These are phyloP conservation scores for Diplodia corticola DNA, from an alignment of 2,329 filamentous ascomycete species.

Conservation along the genomic window DNA sequence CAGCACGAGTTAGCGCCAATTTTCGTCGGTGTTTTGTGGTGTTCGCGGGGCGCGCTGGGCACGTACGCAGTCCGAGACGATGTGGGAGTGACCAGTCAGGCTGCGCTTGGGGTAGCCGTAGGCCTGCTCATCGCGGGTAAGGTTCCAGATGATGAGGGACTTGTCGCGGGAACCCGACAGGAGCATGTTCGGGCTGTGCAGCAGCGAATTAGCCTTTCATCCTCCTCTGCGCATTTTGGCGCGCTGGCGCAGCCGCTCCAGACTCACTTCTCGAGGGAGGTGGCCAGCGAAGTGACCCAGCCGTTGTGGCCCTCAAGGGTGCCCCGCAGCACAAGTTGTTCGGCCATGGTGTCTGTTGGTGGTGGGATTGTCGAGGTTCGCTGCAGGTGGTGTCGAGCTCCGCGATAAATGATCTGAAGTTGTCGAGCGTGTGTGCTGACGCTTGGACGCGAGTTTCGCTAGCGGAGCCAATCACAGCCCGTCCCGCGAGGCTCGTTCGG, in stretches of 20 bases:
- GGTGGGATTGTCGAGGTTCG: slow-evolving; percentile 24
- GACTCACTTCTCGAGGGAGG: slow-evolving; percentile 95
- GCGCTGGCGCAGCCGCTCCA: not conserved
- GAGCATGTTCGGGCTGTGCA: slow-evolving; percentile 92
- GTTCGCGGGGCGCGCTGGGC: slow-evolving; percentile 26
- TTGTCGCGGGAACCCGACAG: slow-evolving; percentile 97
- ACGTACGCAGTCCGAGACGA: slow-evolving; percentile 99
- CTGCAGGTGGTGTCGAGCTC: slow-evolving; percentile 24
- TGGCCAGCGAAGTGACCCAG: slow-evolving; percentile 98
- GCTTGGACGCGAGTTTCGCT: slow-evolving; percentile 19
- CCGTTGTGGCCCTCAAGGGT: slow-evolving; percentile 99
- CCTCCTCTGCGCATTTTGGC: slow-evolving; percentile 22
- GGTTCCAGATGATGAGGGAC: slow-evolving; percentile 99
- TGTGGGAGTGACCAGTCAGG: slow-evolving; percentile 98
- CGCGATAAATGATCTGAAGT: slow-evolving; percentile 24
- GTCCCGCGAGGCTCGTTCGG: slow-evolving; percentile 8
- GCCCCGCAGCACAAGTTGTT: slow-evolving; percentile 94
- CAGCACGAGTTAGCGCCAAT: slow-evolving; percentile 35
- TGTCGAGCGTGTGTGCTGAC: slow-evolving; percentile 19
- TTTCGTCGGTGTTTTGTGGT: slow-evolving; percentile 31
- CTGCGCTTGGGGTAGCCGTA: slow-evolving; percentile 99
- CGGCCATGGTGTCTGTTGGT: slow-evolving; percentile 65
- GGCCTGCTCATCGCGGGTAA: slow-evolving; percentile 95
- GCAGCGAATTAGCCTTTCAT: slow-evolving; percentile 33
- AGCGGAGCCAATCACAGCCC: slow-evolving; percentile 16